Conservation (phyloP, 257 asterid species). For the Rhazya stricta region DNA sequence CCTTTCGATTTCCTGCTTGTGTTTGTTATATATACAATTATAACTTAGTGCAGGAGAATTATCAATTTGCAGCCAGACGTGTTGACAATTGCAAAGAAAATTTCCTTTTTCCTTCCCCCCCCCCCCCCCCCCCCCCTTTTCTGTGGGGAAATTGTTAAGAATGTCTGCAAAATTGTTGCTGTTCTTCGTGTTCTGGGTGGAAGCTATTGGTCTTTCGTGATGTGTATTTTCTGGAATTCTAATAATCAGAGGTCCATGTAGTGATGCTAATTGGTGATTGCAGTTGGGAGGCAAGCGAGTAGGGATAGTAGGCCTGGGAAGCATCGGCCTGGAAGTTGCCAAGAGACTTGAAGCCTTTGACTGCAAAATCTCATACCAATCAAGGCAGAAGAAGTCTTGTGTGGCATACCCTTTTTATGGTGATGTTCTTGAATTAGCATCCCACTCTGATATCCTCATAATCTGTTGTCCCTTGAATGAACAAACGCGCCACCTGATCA, state of each 20-base stretch:
- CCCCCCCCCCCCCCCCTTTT: no score
- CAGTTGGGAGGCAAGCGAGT: constrained; percentile 65
- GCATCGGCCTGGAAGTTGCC: constrained; percentile 68
- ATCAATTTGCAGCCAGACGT: no score
- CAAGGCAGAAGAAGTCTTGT: constrained; percentile 44
- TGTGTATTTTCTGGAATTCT: not conserved
- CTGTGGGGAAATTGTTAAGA: not conserved
- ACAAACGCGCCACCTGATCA: constrained; percentile 64
- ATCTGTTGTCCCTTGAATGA: constrained; percentile 57
- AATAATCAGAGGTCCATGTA: no score
- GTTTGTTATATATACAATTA: not conserved
- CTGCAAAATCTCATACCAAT: constrained; percentile 50
- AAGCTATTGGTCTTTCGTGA: no score
- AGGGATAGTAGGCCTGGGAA: constrained; percentile 86
- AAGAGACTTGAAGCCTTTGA: constrained; percentile 68
- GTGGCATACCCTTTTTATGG: constrained; percentile 35
- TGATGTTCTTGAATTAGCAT: constrained; percentile 39
- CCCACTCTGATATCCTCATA: constrained; percentile 41
- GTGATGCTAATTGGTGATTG: constrained; percentile 6
- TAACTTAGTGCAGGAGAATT: no score
- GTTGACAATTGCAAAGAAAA: no score
- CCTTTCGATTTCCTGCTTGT: not conserved
- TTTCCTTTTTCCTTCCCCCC: no score
- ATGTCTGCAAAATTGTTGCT: not conserved
- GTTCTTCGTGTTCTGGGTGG: not conserved